phyloP scores from a whole-genome alignment of 192 early-diverging fungal genomes.

The Entomortierella chlamydospora region DNA sequence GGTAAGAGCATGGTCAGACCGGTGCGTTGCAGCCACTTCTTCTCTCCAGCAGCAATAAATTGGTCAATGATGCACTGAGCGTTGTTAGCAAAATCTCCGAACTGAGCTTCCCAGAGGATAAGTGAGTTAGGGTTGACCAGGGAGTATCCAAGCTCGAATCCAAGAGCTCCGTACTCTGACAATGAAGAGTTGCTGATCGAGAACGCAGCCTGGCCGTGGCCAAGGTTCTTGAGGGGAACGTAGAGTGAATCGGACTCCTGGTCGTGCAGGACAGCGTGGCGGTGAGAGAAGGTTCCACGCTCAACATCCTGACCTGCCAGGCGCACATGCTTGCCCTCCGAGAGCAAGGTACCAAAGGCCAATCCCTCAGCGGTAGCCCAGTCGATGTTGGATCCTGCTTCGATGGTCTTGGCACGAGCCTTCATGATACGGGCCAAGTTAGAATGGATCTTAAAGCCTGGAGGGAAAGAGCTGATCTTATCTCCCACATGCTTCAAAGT shows the following conservation, averaged over 20 bases:
- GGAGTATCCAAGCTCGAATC: slow-evolving; percentile 98
- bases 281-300: slow-evolving; percentile 99
- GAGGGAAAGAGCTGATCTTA: slow-evolving; percentile 83
- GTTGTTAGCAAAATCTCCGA: slow-evolving; percentile 98
- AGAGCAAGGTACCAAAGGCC: slow-evolving; percentile 91
- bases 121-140: slow-evolving; percentile 94
- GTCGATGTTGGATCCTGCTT: slow-evolving; percentile 87
- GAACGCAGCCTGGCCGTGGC: slow-evolving; percentile 87
- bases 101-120: slow-evolving; percentile 98
- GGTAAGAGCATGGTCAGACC: slow-evolving; percentile 94
- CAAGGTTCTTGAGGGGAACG: slow-evolving; percentile 88
- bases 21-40: slow-evolving; percentile 98
- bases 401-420: slow-evolving; percentile 83
- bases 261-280: slow-evolving; percentile 97
- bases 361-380: slow-evolving; percentile 96
- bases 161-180: slow-evolving; percentile 95
- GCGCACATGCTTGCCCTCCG: slow-evolving; percentile 93
- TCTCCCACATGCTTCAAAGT: slow-evolving; percentile 86
- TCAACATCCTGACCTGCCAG: slow-evolving; percentile 98
- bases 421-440: slow-evolving; percentile 90
- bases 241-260: slow-evolving; percentile 88
- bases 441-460: slow-evolving; percentile 87
- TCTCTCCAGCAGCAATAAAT: slow-evolving; percentile 95
- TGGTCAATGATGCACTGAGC: slow-evolving; percentile 99
- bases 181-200: slow-evolving; percentile 96